Evolutionary conservation across 805 yeast genomes (phyloP).

Genomic region (Saccharomycopsis fodiens): DNA sequence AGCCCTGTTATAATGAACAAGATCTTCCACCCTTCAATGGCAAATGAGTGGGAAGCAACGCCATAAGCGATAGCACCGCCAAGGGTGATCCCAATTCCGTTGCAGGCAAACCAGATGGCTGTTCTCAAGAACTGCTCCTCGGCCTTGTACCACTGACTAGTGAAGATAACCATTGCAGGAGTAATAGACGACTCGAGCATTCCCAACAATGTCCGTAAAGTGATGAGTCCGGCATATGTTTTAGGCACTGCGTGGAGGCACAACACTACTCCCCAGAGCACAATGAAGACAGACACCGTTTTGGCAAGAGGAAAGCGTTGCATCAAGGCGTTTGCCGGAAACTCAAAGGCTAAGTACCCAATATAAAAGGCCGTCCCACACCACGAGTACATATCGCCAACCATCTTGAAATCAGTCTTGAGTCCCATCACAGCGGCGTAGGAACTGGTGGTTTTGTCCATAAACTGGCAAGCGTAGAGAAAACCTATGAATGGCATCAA

Average conservation of each 20-base stretch:
- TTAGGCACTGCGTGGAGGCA: constrained; percentile 28
- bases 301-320: constrained; percentile 32
- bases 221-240: constrained; percentile 37
- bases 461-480: constrained; percentile 31
- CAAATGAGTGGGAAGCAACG: constrained; percentile 27
- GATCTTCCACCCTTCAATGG: constrained; percentile 44
- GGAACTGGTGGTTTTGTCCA: constrained; percentile 36
- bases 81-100: constrained; percentile 40
- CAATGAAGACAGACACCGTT: constrained; percentile 25
- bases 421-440: constrained; percentile 49
- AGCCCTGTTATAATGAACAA: constrained; percentile 47
- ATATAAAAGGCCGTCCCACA: constrained; percentile 53
- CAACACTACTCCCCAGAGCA: constrained; percentile 32
- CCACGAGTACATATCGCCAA: constrained; percentile 45
- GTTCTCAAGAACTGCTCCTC: constrained; percentile 38
- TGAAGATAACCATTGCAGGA: constrained; percentile 29
- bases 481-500: constrained; percentile 32
- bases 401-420: constrained; percentile 39
- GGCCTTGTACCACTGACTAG: constrained; percentile 51
- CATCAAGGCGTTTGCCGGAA: constrained; percentile 34
- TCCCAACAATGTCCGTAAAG: constrained; percentile 41
- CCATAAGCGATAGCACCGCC: constrained; percentile 54
- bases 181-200: constrained; percentile 38
- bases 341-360: constrained; percentile 54
- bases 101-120: constrained; percentile 37